Percentiles rank a stretch among this genome's conserved stretches.
Conservation (phyloP, 768 basidiomycete species). For the Gloeophyllum trabeum region DNA sequence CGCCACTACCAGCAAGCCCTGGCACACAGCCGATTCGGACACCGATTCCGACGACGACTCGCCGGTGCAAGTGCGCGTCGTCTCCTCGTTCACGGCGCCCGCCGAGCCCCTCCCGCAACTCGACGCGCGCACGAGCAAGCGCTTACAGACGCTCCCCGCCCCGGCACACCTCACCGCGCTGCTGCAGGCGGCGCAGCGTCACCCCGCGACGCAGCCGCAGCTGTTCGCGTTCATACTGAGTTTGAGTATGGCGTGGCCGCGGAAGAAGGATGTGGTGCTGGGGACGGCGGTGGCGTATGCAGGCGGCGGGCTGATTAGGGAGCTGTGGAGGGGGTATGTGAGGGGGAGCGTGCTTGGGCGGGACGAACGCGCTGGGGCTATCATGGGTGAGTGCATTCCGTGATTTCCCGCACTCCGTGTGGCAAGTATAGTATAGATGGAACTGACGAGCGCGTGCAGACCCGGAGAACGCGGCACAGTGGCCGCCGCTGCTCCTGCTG, state of each 20-base stretch:
- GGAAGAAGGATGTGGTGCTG: constrained; percentile 45
- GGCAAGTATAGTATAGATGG: constrained; percentile 1
- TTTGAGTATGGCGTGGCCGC: constrained; percentile 50
- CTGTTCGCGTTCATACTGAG: constrained; percentile 50
- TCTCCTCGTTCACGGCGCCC: constrained; percentile 22
- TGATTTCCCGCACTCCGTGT: not conserved
- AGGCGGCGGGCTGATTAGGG: constrained; percentile 56
- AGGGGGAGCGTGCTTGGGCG: constrained; percentile 50
- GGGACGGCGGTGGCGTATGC: constrained; percentile 37
- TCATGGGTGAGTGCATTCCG: constrained; percentile 25
- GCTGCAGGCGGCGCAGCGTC: constrained; percentile 30
- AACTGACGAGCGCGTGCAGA: constrained; percentile 27
- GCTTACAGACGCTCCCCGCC: constrained; percentile 46
- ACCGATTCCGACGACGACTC: constrained; percentile 19
- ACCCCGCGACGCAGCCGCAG: constrained; percentile 26
- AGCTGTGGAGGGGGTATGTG: constrained; percentile 63
- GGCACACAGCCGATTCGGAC: constrained; percentile 2
- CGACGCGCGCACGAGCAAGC: constrained; percentile 50
- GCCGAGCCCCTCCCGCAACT: constrained; percentile 25
- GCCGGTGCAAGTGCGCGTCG: constrained; percentile 22
- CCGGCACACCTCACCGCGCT: constrained; percentile 43
- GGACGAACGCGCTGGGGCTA: constrained; percentile 28
- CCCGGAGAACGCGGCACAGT: constrained; percentile 30
- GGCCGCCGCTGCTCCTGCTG: constrained; percentile 69
- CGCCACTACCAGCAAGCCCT: not conserved